A percentile compares a stretch with the other conserved stretches of the same genome.
Evolutionary conservation across 768 basidiomycete genomes (phyloP).

Genomic region (Pleurotus djamor): DNA sequence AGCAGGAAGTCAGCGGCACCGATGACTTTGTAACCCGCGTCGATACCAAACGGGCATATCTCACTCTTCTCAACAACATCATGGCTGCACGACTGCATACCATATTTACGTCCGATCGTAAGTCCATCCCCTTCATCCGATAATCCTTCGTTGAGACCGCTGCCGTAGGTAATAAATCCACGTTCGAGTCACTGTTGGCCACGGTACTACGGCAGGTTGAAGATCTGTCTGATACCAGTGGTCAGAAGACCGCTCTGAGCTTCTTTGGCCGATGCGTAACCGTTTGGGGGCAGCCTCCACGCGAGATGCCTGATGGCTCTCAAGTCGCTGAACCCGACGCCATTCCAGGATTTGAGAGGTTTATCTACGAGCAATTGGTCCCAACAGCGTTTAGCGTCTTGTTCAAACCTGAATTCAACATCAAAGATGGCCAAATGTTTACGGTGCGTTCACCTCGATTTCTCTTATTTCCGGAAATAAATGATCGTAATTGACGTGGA

Average conservation of each 20-base stretch:
- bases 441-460: constrained; percentile 52
- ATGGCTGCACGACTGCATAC: constrained; percentile 79
- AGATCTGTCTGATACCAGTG: constrained; percentile 71
- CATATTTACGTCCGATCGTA: constrained; percentile 88
- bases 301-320: constrained; percentile 11
- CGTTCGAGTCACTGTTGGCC: constrained; percentile 75
- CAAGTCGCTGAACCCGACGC: constrained; percentile 27
- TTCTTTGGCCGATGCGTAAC: constrained; percentile 72
- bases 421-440: constrained; percentile 85
- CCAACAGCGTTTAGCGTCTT: constrained; percentile 83
- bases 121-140: constrained; percentile 19
- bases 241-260: constrained; percentile 77
- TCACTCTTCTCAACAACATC: constrained; percentile 76
- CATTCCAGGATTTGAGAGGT: constrained; percentile 89
- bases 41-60: constrained; percentile 88
- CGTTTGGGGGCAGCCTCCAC: constrained; percentile 60
- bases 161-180: constrained; percentile 39
- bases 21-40: constrained; percentile 80
- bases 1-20: constrained; percentile 81
- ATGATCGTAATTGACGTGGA: background rate
- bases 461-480: background rate
- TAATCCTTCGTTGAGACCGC: background rate
- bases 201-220: constrained; percentile 71
- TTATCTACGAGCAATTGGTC: constrained; percentile 85
- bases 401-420: constrained; percentile 76